phyloP scores from a whole-genome alignment of 2,329 filamentous ascomycete species.

The Microcyclospora tardicrescens region DNA sequence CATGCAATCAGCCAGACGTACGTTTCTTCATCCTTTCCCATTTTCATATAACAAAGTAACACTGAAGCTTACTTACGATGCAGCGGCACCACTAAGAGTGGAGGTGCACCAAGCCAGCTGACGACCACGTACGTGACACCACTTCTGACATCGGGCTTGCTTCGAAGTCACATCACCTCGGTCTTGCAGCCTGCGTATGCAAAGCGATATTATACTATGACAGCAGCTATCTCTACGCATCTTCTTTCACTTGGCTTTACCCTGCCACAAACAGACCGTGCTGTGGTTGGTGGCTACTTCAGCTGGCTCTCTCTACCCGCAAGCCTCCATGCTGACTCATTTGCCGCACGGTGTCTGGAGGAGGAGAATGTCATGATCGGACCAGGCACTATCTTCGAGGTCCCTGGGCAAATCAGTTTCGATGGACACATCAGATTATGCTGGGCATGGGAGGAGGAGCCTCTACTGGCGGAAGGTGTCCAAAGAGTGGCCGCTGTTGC shows the following conservation, averaged over 20 bases:
- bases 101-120: slow-evolving; percentile 48
- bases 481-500: slow-evolving; percentile 45
- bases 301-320: slow-evolving; percentile 60
- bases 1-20: slow-evolving; percentile 48
- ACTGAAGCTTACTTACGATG: neutral
- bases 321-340: slow-evolving; percentile 38
- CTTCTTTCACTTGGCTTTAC: slow-evolving; percentile 51
- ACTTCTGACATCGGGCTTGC: slow-evolving; percentile 37
- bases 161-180: slow-evolving; percentile 41
- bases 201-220: slow-evolving; percentile 41
- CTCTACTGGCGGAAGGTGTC: slow-evolving; percentile 54
- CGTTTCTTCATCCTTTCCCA: slow-evolving; percentile 14
- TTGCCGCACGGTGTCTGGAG: slow-evolving; percentile 44
- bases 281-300: slow-evolving; percentile 69
- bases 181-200: slow-evolving; percentile 45
- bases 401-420: slow-evolving; percentile 40
- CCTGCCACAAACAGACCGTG: slow-evolving; percentile 29
- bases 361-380: slow-evolving; percentile 58
- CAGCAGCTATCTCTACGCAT: slow-evolving; percentile 44
- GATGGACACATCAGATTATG: slow-evolving; percentile 50
- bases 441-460: slow-evolving; percentile 60
- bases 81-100: slow-evolving; percentile 42
- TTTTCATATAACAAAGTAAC: neutral
- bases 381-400: slow-evolving; percentile 55
- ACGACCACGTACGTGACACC: slow-evolving; percentile 44